These are phyloP conservation scores for Helianthus annuus DNA, from an alignment of 129 eudicot genomes.

Conservation along the genomic window HanXRQr2.0-SUNRISE NC_035445.2:29589805-29590304, in stretches of 20 bases:
- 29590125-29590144: conserved; percentile 77
- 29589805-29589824: conserved; percentile 82
- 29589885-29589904: conserved; percentile 78
- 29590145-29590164: conserved; percentile 78
- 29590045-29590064: conserved; percentile 44
- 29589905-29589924: neutral
- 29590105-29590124: conserved; percentile 33
- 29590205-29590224: too few species aligned
- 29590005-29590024: conserved; percentile 95
- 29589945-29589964: neutral
- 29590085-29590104: neutral
- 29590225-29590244: too few species aligned
- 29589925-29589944: neutral
- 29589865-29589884: conserved; percentile 80
- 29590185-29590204: too few species aligned
- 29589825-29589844: conserved; percentile 68
- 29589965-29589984: neutral
- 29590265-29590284: too few species aligned
- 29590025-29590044: conserved; percentile 86
- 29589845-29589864: conserved; percentile 86
- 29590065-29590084: neutral
- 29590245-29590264: too few species aligned
- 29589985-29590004: conserved; percentile 94
- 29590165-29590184: conserved; percentile 27
- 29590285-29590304: too few species aligned